These are phyloP conservation scores for Cladosporium oxysporum DNA, from an alignment of 2,329 filamentous ascomycete genomes.

Conservation along the genomic window DNA sequence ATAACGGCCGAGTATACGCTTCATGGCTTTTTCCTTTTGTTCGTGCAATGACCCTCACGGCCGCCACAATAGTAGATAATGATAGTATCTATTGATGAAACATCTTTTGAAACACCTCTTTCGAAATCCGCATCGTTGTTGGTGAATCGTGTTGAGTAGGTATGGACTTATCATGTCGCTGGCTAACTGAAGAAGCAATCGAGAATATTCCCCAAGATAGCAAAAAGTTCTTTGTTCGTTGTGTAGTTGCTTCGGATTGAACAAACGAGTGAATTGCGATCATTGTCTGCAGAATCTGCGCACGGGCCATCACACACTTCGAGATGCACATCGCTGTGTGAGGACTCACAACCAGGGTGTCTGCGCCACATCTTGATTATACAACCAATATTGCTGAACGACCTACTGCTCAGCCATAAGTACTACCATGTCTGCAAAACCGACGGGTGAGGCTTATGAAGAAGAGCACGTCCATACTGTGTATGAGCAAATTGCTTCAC, in stretches of 20 bases:
- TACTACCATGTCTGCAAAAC: background rate
- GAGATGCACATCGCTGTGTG: background rate
- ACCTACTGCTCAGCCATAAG: background rate
- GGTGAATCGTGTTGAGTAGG: background rate
- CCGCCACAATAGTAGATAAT: slow-evolving; percentile 2
- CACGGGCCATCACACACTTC: background rate
- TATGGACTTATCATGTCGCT: background rate
- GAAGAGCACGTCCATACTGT: slow-evolving; percentile 84
- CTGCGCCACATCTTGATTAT: background rate
- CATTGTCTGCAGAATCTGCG: background rate
- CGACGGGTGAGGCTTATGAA: slow-evolving; percentile 63
- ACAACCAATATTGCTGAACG: background rate
- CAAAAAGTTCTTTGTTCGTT: background rate
- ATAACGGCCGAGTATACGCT: slow-evolving; percentile 2
- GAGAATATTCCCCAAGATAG: background rate
- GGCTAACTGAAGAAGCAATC: background rate
- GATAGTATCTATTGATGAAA: slow-evolving; percentile 5
- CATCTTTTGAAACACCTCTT: background rate
- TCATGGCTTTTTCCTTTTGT: slow-evolving; percentile 11
- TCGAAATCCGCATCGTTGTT: background rate
- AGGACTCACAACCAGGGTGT: background rate
- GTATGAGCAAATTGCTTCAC: slow-evolving; percentile 82
- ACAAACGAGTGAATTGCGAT: background rate
- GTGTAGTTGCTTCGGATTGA: background rate
- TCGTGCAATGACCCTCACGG: background rate